phyloP scores from a whole-genome alignment of 495 filamentous ascomycete species.

The Penicillium fimorum region DNA sequence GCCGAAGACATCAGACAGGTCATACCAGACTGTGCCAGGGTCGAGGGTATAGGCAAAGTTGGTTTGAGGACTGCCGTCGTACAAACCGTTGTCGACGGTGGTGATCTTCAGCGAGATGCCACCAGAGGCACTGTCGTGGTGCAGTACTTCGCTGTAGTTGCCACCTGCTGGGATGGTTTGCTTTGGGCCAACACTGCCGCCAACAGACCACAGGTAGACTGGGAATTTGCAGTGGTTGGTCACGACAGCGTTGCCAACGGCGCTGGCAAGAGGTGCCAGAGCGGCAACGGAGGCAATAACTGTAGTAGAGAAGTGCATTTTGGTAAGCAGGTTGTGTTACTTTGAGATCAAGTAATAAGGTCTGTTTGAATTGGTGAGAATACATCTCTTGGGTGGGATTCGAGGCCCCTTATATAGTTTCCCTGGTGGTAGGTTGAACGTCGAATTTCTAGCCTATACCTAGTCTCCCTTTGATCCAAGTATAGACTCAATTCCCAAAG shows the following conservation, averaged over 20 bases:
- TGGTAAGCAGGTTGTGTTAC: constrained; percentile 4
- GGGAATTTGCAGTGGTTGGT: constrained; percentile 48
- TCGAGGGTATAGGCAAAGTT: constrained; percentile 56
- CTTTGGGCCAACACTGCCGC: constrained; percentile 38
- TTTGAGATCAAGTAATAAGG: neutral
- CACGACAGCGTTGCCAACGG: constrained; percentile 52
- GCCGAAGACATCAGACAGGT: constrained; percentile 55
- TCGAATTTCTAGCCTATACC: neutral
- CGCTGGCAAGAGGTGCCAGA: constrained; percentile 34
- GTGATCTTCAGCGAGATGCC: constrained; percentile 59
- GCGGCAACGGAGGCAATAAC: constrained; percentile 25
- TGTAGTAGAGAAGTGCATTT: constrained; percentile 35
- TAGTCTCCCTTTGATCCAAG: neutral
- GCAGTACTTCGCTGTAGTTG: constrained; percentile 42
- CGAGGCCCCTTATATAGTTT: constrained; percentile 13
- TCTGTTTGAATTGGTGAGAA: neutral
- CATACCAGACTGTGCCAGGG: constrained; percentile 51
- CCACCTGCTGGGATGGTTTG: constrained; percentile 39
- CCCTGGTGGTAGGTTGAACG: neutral
- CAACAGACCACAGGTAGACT: constrained; percentile 59
- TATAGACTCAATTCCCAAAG: neutral
- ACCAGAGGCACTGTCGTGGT: constrained; percentile 49
- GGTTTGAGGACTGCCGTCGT: constrained; percentile 51
- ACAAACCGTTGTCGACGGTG: constrained; percentile 47
- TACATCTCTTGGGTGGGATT: neutral